phyloP scores from a whole-genome alignment of 768 basidiomycete genomes.

The Asterophora lycoperdoides region DNA sequence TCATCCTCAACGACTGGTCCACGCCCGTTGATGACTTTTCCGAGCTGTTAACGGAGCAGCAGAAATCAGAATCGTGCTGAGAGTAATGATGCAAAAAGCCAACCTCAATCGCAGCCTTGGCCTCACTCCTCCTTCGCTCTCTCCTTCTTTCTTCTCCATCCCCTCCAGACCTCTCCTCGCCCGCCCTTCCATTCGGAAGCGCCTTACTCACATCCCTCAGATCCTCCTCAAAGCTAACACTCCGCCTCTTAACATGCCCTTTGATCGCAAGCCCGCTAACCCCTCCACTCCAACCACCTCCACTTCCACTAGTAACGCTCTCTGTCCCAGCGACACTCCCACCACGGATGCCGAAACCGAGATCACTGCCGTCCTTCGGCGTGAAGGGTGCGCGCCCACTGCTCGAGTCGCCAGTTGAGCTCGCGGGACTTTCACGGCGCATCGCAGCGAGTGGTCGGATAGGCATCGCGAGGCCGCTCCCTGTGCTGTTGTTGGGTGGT shows the following conservation, averaged over 20 bases:
- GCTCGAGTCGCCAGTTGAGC: conserved; percentile 83
- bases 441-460: conserved; percentile 55
- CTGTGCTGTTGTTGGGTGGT: background rate
- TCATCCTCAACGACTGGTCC: conserved; percentile 58
- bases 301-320: conserved; percentile 13
- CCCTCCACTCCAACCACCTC: conserved; percentile 27
- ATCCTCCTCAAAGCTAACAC: conserved; percentile 68
- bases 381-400: conserved; percentile 73
- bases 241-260: conserved; percentile 48
- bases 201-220: conserved; percentile 15
- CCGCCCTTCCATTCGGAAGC: conserved; percentile 2
- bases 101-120: conserved; percentile 87
- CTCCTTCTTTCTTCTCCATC: conserved; percentile 37
- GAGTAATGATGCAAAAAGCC: conserved; percentile 21
- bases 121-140: conserved; percentile 71
- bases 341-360: conserved; percentile 23
- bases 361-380: conserved; percentile 74
- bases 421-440: conserved; percentile 67
- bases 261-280: conserved; percentile 30
- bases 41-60: conserved; percentile 49
- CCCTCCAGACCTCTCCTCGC: conserved; percentile 16
- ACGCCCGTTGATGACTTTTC: conserved; percentile 82
- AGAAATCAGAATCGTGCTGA: background rate
- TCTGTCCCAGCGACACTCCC: conserved; percentile 1
- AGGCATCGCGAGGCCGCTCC: conserved; percentile 23